Percentiles rank a stretch among this genome's conserved stretches.
phyloP scores from a whole-genome alignment of 2,329 filamentous ascomycete species.

The Rachicladosporium sp. region DNA sequence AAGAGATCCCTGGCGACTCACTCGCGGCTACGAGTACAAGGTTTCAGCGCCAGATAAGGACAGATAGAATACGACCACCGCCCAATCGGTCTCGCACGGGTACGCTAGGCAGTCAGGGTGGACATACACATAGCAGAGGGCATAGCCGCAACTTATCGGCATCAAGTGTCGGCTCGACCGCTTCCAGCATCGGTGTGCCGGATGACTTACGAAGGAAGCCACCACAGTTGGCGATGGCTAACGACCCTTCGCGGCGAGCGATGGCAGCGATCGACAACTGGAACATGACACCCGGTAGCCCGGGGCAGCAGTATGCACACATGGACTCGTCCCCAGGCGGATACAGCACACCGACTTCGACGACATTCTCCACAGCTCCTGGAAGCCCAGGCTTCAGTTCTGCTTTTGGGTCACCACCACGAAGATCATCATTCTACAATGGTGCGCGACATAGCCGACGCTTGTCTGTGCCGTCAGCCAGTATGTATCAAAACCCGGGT shows the following conservation, averaged over 20 bases:
- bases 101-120: slow-evolving; percentile 39
- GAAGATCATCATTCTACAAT: slow-evolving; percentile 58
- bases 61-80: slow-evolving; percentile 66
- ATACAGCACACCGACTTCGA: slow-evolving; percentile 71
- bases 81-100: slow-evolving; percentile 3
- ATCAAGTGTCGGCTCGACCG: slow-evolving; percentile 70
- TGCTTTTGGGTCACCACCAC: slow-evolving; percentile 44
- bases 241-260: slow-evolving; percentile 49
- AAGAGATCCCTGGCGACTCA: slow-evolving; percentile 89
- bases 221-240: slow-evolving; percentile 70
- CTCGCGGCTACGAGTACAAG: slow-evolving; percentile 83
- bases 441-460: slow-evolving; percentile 58
- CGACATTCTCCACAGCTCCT: slow-evolving; percentile 64
- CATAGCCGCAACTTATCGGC: slow-evolving; percentile 78
- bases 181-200: slow-evolving; percentile 54
- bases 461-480: slow-evolving; percentile 68
- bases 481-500: slow-evolving; percentile 51
- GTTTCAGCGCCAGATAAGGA: slow-evolving; percentile 84
- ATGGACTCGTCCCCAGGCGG: slow-evolving; percentile 61
- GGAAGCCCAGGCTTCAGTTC: slow-evolving; percentile 71
- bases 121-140: slow-evolving; percentile 50
- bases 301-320: slow-evolving; percentile 50
- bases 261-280: slow-evolving; percentile 54
- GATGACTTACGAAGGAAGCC: slow-evolving; percentile 61
- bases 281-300: slow-evolving; percentile 35